phyloP scores from a whole-genome alignment of 2,329 filamentous ascomycete genomes.

The Didymella sp. region DNA sequence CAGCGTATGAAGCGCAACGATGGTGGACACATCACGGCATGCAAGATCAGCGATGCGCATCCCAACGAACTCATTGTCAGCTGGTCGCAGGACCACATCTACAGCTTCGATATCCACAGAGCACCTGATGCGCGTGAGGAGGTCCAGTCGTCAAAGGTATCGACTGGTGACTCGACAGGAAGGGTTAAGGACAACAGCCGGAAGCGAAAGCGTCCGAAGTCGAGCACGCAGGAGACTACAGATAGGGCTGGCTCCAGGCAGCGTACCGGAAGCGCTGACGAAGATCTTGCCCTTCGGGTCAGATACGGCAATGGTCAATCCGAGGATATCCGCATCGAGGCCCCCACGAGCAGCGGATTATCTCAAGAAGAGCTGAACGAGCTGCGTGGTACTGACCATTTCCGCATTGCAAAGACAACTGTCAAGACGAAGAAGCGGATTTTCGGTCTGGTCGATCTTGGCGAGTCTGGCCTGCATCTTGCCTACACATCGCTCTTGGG shows the following conservation, averaged over 20 bases:
- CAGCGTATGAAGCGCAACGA: constrained; percentile 60
- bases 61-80: constrained; percentile 72
- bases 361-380: constrained; percentile 54
- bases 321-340: constrained; percentile 62
- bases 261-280: constrained; percentile 54
- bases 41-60: constrained; percentile 73
- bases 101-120: constrained; percentile 69
- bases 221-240: constrained; percentile 47
- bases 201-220: constrained; percentile 65
- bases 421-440: constrained; percentile 63
- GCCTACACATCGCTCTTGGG: constrained; percentile 51
- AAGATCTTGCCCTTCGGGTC: constrained; percentile 61
- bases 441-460: constrained; percentile 57
- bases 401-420: constrained; percentile 62
- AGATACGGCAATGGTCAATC: constrained; percentile 67
- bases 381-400: constrained; percentile 62
- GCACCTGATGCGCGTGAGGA: constrained; percentile 62
- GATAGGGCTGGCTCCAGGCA: constrained; percentile 57
- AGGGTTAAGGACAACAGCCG: constrained; percentile 46
- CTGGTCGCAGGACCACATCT: constrained; percentile 72
- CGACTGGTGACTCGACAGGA: constrained; percentile 23
- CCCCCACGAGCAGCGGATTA: constrained; percentile 35
- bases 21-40: constrained; percentile 71
- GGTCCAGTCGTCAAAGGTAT: constrained; percentile 26
- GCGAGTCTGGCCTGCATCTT: constrained; percentile 50